A percentile compares a stretch with the other conserved stretches of the same genome.
These are phyloP conservation scores for Penicillium ochrochloron DNA, from an alignment of 495 filamentous ascomycete species.

Conservation along the genomic window DNA sequence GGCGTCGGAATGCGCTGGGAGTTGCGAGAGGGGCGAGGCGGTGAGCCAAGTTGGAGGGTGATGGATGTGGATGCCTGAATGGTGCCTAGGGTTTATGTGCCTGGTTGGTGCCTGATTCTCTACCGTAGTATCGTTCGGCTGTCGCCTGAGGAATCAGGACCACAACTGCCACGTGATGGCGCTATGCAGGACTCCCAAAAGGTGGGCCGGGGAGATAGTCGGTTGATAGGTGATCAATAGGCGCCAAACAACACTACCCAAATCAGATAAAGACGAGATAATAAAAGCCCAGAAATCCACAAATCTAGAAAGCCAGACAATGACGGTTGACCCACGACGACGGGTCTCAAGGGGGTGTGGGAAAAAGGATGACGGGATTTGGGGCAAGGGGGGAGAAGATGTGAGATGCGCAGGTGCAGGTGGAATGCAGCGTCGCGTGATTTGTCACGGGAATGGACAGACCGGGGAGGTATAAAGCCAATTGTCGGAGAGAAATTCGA, in stretches of 20 bases:
- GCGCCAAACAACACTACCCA: not conserved
- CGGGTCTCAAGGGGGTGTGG: constrained; percentile 4
- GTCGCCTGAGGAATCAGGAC: constrained; percentile 4
- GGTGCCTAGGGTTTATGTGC: not conserved
- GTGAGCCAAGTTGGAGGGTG: constrained; percentile 26
- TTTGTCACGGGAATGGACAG: constrained; percentile 30
- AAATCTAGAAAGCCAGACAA: not conserved
- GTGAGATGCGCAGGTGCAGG: constrained; percentile 17
- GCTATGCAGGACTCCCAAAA: constrained; percentile 3
- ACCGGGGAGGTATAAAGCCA: constrained; percentile 7
- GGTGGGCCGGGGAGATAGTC: not conserved
- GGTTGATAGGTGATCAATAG: not conserved
- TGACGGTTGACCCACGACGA: constrained; percentile 5
- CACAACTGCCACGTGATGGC: constrained; percentile 7
- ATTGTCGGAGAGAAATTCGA: not conserved
- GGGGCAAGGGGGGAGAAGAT: constrained; percentile 10
- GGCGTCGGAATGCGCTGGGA: constrained; percentile 26
- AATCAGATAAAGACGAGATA: constrained; percentile 3
- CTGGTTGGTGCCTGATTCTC: constrained; percentile 3
- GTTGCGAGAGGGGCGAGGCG: constrained; percentile 40
- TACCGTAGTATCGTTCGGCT: not conserved
- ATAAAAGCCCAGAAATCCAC: not conserved
- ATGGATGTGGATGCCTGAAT: constrained; percentile 7
- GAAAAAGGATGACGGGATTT: constrained; percentile 6
- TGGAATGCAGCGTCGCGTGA: constrained; percentile 29